These are phyloP conservation scores for Tulasnella calospora DNA, from an alignment of 768 basidiomycete species.

Conservation along the genomic window DNA sequence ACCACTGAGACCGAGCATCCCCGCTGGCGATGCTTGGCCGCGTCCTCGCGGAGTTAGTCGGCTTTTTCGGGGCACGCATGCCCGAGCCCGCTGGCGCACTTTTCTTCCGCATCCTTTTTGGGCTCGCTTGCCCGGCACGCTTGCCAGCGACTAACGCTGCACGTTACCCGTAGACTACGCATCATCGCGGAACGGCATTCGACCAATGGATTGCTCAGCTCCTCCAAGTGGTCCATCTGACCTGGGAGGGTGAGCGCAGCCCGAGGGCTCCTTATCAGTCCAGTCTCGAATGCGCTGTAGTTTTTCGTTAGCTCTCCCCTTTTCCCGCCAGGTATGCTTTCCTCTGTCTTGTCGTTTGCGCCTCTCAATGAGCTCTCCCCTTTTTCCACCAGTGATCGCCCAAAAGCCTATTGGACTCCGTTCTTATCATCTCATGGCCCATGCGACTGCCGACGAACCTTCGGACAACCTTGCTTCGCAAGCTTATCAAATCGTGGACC, in stretches of 20 bases:
- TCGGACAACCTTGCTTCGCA: not conserved
- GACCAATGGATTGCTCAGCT: not conserved
- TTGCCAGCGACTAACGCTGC: not conserved
- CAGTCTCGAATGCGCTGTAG: not conserved
- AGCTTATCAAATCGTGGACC: not conserved
- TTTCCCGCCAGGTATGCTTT: slow-evolving; percentile 2
- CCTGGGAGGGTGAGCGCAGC: too few relatives aligned
- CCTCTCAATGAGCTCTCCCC: not conserved
- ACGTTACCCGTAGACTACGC: not conserved
- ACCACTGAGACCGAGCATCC: not conserved
- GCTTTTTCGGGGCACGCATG: not conserved
- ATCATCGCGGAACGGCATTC: not conserved
- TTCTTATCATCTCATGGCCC: not conserved
- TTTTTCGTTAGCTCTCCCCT: not conserved
- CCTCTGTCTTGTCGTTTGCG: not conserved
- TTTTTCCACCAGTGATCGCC: slow-evolving; percentile 4
- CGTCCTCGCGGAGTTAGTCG: not conserved
- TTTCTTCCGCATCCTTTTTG: not conserved
- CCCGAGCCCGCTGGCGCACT: not conserved
- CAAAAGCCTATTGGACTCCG: not conserved
- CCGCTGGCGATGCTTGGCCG: not conserved
- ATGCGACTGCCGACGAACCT: not conserved
- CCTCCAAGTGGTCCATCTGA: too few relatives aligned
- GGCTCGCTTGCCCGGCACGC: too few relatives aligned
- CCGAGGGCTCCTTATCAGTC: too few relatives aligned